Evolutionary conservation across 176 grass and related monocot species (phyloP), one percentile per base, ranked within the genome.

Genomic region (Raddia guianensis): DNA sequence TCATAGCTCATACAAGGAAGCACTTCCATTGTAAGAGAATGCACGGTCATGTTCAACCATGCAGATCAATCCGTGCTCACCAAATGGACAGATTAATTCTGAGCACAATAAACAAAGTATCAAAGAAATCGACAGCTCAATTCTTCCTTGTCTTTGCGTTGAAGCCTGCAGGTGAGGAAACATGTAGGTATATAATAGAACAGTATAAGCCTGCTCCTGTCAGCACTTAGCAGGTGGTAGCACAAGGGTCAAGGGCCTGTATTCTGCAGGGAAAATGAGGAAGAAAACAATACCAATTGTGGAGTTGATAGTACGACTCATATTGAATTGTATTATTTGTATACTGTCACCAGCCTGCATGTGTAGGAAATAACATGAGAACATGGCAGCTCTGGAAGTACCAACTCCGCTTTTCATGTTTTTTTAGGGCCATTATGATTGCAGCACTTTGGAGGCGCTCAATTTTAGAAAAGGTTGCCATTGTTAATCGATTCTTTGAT

Each of bases 211-310:
- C 42, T 74, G 35, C 58, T 75, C 77, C 27, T 27, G 27, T 27
- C 27, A 27, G 27, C 69, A 68, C 50, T 10, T 60, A 42, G 68
- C 58, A 74, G 20, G 61, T 68, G 49, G 34, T 62, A 16, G 51
- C 35, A 68, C n/a, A 68, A 47, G 21, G 15, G 40, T 53, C 32
- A 55, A 21, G 53, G n/a, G 34, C 18, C 11, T 43, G 18, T 37
- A 49, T 50, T 67, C 42, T 67, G 16, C 11, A 5, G 20, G 12
- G 49, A 32, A 21, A 44, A 55, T 10, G 35, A 49, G 59, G 33
- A 32, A 63, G 27, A 64, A 81, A 81, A 76, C 27, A 63, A 34
- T 15, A 42, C 14, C 8, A 82, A 70, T 55, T 47, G 12, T 63
- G 35, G 51, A 27, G 27, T 27, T 27, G 33, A 43, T 46, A 79